Evolutionary conservation across 2,329 filamentous ascomycete genomes (phyloP).

Genomic region (Chaetomium sp.): DNA sequence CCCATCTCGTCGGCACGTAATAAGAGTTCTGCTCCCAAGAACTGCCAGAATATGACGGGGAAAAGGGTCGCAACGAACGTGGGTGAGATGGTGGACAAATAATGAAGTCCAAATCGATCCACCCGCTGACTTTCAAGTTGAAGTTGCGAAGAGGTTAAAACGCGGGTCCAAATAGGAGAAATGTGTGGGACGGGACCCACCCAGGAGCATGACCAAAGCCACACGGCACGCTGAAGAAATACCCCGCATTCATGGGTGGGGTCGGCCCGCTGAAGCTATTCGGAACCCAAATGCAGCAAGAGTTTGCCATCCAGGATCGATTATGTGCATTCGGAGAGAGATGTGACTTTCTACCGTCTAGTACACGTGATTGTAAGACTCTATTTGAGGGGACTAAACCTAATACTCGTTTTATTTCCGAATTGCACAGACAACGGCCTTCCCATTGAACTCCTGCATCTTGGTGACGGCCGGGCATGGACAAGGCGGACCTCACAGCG

Average conservation of each 20-base stretch:
- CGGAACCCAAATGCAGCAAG: constrained; percentile 14
- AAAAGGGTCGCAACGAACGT: background rate
- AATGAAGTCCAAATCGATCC: background rate
- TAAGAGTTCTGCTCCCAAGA: background rate
- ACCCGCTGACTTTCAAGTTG: constrained; percentile 6
- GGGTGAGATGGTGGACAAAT: background rate
- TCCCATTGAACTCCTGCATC: background rate
- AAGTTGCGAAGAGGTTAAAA: background rate
- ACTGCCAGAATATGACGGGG: background rate
- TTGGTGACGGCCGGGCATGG: background rate
- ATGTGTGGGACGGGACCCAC: constrained; percentile 25
- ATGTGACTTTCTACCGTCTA: background rate
- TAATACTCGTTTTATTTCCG: background rate
- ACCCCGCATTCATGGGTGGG: constrained; percentile 18
- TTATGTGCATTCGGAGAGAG: background rate
- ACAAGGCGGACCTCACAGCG: background rate
- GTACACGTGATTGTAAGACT: background rate
- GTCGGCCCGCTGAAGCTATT: constrained; percentile 20
- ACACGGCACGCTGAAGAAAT: background rate
- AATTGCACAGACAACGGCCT: background rate
- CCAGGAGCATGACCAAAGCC: background rate
- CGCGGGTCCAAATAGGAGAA: background rate
- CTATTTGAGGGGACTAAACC: background rate
- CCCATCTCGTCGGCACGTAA: background rate
- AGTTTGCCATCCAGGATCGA: background rate